These are phyloP conservation scores for Nectriaceae sp. DNA, from an alignment of 2,329 filamentous ascomycete species.

Conservation along the genomic window DNA sequence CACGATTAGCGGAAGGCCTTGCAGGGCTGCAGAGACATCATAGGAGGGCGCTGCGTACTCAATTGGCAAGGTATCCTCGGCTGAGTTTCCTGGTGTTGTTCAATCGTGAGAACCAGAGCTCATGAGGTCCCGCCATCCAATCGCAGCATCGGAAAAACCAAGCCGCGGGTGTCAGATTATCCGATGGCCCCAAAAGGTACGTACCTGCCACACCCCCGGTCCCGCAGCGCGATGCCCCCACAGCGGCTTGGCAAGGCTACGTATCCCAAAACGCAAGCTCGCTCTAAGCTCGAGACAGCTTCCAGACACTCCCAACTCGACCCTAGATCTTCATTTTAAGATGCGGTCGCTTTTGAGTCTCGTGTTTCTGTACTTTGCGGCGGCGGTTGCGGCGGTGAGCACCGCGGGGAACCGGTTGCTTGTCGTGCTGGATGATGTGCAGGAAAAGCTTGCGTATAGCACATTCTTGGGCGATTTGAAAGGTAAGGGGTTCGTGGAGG, in stretches of 20 bases:
- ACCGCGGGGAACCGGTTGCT: constrained; percentile 78
- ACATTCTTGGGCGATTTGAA: constrained; percentile 75
- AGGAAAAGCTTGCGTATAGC: constrained; percentile 80
- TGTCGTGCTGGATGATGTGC: constrained; percentile 80
- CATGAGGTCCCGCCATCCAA: constrained; percentile 20
- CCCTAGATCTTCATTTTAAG: too few relatives aligned
- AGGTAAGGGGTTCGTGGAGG: constrained; percentile 48
- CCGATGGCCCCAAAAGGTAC: constrained; percentile 5
- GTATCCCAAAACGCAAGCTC: constrained; percentile 39
- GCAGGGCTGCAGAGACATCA: neutral
- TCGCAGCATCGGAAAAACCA: constrained; percentile 33
- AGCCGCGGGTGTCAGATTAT: constrained; percentile 31
- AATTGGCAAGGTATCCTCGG: constrained; percentile 36
- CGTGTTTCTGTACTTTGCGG: constrained; percentile 65
- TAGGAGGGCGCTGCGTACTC: constrained; percentile 29
- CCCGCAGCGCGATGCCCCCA: constrained; percentile 7
- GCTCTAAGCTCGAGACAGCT: constrained; percentile 17
- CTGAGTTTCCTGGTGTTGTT: constrained; percentile 24
- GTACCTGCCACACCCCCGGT: neutral
- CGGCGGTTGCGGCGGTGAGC: constrained; percentile 74
- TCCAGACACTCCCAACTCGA: constrained; percentile 26
- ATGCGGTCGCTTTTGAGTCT: constrained; percentile 79
- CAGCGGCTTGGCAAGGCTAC: constrained; percentile 34
- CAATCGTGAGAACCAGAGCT: constrained; percentile 13
- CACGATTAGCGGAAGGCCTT: constrained; percentile 1